Percentiles rank a stretch among this genome's conserved stretches.
phyloP scores from a whole-genome alignment of 2,329 filamentous ascomycete species.

The Microdochium paspali region DNA sequence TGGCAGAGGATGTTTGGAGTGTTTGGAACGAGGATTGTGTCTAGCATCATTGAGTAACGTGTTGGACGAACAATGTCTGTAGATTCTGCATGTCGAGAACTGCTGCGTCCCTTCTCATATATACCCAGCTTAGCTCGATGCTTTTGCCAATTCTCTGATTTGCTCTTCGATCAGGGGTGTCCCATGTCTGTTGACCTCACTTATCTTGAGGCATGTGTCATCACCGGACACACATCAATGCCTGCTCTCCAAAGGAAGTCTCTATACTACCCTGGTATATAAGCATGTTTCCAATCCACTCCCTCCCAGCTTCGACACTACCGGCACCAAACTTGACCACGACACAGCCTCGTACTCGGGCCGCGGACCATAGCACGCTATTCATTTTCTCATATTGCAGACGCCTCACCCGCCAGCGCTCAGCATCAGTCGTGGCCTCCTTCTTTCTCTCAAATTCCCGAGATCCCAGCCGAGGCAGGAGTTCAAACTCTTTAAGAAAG shows the following conservation, averaged over 20 bases:
- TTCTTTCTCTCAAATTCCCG: conserved; percentile 59
- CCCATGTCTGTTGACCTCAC: background rate
- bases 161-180: background rate
- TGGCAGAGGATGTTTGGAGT: conserved; percentile 58
- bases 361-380: conserved; percentile 72
- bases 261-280: conserved; percentile 63
- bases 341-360: conserved; percentile 71
- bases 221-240: conserved; percentile 64
- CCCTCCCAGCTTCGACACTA: conserved; percentile 69
- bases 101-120: too few species aligned
- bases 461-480: conserved; percentile 71
- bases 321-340: conserved; percentile 84
- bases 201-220: background rate
- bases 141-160: background rate
- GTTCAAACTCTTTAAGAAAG: conserved; percentile 70
- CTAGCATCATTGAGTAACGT: background rate
- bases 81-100: too few species aligned
- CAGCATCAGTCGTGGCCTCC: conserved; percentile 28
- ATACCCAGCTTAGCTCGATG: background rate
- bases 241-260: conserved; percentile 67
- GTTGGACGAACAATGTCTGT: background rate
- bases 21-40: conserved; percentile 51
- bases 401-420: conserved; percentile 45
- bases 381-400: conserved; percentile 47
- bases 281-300: conserved; percentile 73